Evolutionary conservation across 148 eudicot genomes (phyloP).

Genomic region (Camellia lanceoleosa): DNA sequence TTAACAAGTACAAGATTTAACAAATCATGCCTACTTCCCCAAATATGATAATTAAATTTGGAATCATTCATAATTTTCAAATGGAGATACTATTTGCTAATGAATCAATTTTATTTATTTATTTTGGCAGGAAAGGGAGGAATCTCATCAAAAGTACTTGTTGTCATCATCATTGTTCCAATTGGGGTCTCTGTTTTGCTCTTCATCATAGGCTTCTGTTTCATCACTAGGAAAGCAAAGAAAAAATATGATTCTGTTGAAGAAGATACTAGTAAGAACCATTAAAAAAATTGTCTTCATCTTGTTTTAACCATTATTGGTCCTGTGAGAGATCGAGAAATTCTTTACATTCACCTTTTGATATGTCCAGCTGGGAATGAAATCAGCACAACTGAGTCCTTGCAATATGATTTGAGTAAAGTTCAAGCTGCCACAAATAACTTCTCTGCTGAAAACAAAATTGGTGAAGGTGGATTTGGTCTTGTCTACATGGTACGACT

Average conservation of each 20-base stretch:
- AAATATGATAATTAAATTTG: too few species aligned
- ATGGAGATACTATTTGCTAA: too few species aligned
- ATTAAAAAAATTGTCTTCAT: too few species aligned
- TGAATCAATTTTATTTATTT: background rate
- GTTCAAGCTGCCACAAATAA: background rate
- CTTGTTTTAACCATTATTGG: too few species aligned
- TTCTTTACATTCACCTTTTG: background rate
- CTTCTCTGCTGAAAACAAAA: background rate
- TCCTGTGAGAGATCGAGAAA: too few species aligned
- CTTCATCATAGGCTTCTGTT: background rate
- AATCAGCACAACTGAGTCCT: background rate
- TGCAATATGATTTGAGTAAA: background rate
- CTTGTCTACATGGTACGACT: slow-evolving; percentile 1
- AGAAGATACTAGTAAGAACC: background rate
- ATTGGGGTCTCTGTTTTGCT: background rate
- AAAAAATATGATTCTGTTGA: background rate
- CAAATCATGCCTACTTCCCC: too few species aligned
- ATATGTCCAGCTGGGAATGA: background rate
- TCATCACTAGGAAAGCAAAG: background rate
- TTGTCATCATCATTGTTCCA: background rate
- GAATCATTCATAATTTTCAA: too few species aligned
- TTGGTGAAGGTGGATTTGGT: slow-evolving; percentile 18
- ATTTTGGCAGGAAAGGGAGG: background rate
- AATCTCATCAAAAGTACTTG: background rate
- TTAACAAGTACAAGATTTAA: too few species aligned